These are phyloP conservation scores for Scutellospora calospora DNA, from an alignment of 371 early-diverging fungal genomes.

Conservation along the genomic window DNA sequence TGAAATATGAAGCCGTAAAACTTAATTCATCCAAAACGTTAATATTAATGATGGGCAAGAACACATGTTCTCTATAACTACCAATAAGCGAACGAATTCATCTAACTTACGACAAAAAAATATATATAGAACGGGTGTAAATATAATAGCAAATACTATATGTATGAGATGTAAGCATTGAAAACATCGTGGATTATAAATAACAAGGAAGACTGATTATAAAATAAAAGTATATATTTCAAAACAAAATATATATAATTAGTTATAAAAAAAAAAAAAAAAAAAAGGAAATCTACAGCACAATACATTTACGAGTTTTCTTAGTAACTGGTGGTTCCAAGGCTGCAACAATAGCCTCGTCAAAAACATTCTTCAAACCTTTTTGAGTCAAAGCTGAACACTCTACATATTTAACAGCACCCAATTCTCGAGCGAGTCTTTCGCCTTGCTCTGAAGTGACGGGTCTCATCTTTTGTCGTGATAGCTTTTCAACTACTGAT, in stretches of 20 bases:
- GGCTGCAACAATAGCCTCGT: slow-evolving; percentile 98
- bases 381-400: slow-evolving; percentile 97
- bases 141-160: too few relatives aligned
- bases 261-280: slow-evolving; percentile 4
- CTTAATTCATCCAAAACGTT: too few relatives aligned
- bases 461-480: slow-evolving; percentile 85
- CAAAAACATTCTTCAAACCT: slow-evolving; percentile 98
- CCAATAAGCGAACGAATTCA: too few relatives aligned
- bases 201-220: slow-evolving; percentile 1
- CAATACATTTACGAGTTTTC: slow-evolving; percentile 79
- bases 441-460: slow-evolving; percentile 87
- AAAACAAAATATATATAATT: neutral
- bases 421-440: slow-evolving; percentile 85
- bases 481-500: slow-evolving; percentile 80
- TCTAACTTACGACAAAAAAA: too few relatives aligned
- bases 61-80: too few relatives aligned
- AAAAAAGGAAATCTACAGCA: slow-evolving; percentile 61
- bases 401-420: slow-evolving; percentile 97
- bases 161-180: neutral
- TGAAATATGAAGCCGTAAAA: too few relatives aligned
- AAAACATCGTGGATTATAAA: neutral
- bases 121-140: too few relatives aligned
- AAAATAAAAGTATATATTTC: slow-evolving; percentile 24
- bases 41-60: too few relatives aligned
- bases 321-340: slow-evolving; percentile 90